Evolutionary conservation across 768 basidiomycete genomes (phyloP).

Genomic region (Mycena rebaudengoi): DNA sequence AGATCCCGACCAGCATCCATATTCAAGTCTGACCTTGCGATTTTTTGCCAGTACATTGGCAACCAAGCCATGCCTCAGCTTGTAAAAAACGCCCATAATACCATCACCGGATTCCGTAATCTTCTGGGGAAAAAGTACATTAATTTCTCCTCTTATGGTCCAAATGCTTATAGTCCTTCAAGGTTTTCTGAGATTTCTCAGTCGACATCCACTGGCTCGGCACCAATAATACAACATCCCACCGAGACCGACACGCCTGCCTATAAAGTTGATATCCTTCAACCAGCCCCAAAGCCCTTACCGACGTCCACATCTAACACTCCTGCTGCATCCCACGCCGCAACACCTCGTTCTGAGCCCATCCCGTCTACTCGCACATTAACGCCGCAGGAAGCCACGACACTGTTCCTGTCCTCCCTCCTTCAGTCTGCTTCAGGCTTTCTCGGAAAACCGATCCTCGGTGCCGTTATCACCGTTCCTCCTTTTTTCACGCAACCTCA

Average conservation of each 20-base stretch:
- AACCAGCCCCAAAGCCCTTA: constrained; percentile 77
- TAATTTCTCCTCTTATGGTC: not conserved
- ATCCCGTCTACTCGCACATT: constrained; percentile 71
- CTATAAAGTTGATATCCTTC: constrained; percentile 84
- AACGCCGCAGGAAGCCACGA: constrained; percentile 83
- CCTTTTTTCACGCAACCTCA: constrained; percentile 76
- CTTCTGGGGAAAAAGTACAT: constrained; percentile 89
- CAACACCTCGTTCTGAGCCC: constrained; percentile 82
- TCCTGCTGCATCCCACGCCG: constrained; percentile 70
- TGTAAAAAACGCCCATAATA: constrained; percentile 94
- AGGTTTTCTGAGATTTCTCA: constrained; percentile 82
- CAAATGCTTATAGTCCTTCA: not conserved
- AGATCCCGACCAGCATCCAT: no score
- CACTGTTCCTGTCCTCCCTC: constrained; percentile 87
- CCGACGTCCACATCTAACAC: constrained; percentile 64
- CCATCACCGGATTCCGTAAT: constrained; percentile 94
- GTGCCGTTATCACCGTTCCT: constrained; percentile 87
- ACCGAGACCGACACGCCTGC: constrained; percentile 75
- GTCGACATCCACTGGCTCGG: constrained; percentile 61
- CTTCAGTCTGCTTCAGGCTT: constrained; percentile 91
- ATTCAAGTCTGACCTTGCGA: constrained; percentile 21
- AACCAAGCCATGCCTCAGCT: constrained; percentile 94
- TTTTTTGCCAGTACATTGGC: constrained; percentile 83
- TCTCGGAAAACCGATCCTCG: constrained; percentile 78
- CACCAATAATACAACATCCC: constrained; percentile 82